Base-by-base conservation (phyloP, 306 rosid species). In the Astragalus membranaceus region DNA sequence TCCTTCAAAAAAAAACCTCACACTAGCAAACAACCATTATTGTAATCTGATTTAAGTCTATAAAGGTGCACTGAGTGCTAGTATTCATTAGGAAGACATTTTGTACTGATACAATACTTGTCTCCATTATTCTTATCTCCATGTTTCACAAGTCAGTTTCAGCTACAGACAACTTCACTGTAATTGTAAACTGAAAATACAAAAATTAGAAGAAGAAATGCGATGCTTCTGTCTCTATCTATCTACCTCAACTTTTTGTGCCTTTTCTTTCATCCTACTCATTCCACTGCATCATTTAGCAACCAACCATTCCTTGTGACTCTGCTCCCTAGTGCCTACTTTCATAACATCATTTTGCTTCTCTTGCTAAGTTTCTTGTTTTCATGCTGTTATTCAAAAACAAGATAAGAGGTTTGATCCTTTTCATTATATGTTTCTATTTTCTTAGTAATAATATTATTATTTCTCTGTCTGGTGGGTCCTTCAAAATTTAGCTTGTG, bases 221-320 rank as follows among this genome's bases (percentile, higher is more conserved):
- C 47, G 39, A 66, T 58, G 70, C 69, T 65, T 61, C 59, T 23
- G 79, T 75, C 87, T 67, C 79, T 61, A 23, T 72, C 79, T 61
- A 32, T 78, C 78, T 30, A 36, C 9, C 41, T 65, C 78, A 29
- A 10, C 55, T 55, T 74, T 71, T 64, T 42, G 46, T 72, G 60
- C 50, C 81, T 80, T 87, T 82, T 75, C 90, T 83, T 87, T 49
- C 56, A 60, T 47, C 68, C 44, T 57, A 80, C 89, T 88, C 92
- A 80, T 10, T 61, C 90, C 39, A 65, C 80, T 67, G 74, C 88
- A 84, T 80, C 82, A 75, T 78, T 78, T 75, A 33, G 39, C 84
- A 83, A 72, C 78, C 88, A 83, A 64, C 79, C 78, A 3, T 49
- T 62, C 47, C 52, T 47, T 53, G 17, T 26, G 30, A 26, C 30